A percentile compares a stretch with the other conserved stretches of the same genome.
These are phyloP conservation scores for Actinomortierella ambigua DNA, from an alignment of 371 early-diverging fungal species.

Conservation along the genomic window DNA sequence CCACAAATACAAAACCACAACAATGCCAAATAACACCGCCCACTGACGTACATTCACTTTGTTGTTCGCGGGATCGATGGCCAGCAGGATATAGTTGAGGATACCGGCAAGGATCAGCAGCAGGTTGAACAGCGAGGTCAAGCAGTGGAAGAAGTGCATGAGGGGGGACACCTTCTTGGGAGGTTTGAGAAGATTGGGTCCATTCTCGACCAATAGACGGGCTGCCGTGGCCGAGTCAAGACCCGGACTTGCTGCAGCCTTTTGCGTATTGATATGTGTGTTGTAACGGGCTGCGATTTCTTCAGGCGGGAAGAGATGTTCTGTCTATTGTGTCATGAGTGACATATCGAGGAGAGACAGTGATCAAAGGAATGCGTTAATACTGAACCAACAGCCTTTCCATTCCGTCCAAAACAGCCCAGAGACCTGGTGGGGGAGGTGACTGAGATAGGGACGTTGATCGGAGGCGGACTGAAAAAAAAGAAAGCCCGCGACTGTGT, in stretches of 20 bases:
- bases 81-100: conserved; percentile 76
- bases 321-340: conserved; percentile 44
- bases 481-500: too few species aligned
- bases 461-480: too few species aligned
- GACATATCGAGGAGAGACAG: background rate
- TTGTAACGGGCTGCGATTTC: conserved; percentile 67
- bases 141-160: conserved; percentile 73
- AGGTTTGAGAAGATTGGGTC: conserved; percentile 87
- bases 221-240: conserved; percentile 67
- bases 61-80: conserved; percentile 72
- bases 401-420: too few species aligned
- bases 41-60: conserved; percentile 67
- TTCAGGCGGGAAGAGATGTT: conserved; percentile 77
- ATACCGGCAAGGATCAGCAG: conserved; percentile 86
- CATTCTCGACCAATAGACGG: conserved; percentile 65
- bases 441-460: too few species aligned
- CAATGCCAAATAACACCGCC: background rate
- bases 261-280: conserved; percentile 57
- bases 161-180: conserved; percentile 81
- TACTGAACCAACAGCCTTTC: too few species aligned
- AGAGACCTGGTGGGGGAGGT: too few species aligned
- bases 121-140: conserved; percentile 83
- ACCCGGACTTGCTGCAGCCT: conserved; percentile 75
- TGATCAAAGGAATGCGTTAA: too few species aligned
- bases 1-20: too few species aligned